Evolutionary conservation across 495 filamentous ascomycete species (phyloP).

Genomic region (Penicillium manginii): DNA sequence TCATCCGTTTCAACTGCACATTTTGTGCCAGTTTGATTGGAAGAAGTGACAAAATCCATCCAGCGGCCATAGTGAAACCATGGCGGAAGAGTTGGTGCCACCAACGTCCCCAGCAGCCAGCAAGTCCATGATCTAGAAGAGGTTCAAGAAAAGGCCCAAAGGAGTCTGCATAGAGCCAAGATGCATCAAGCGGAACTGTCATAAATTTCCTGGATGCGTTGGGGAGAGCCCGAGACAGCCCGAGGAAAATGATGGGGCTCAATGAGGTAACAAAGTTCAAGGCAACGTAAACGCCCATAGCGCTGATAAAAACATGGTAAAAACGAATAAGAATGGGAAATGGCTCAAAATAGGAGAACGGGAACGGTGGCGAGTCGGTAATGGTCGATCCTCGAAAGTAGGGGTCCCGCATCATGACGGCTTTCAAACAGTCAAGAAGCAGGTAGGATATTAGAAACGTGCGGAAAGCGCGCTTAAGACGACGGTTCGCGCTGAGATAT

Average conservation of each 20-base stretch:
- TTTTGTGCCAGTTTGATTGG: slow-evolving; percentile 24
- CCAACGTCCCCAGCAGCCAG: slow-evolving; percentile 80
- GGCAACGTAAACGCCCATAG: slow-evolving; percentile 54
- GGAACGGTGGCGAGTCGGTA: slow-evolving; percentile 49
- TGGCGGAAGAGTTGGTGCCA: slow-evolving; percentile 89
- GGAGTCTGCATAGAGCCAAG: slow-evolving; percentile 68
- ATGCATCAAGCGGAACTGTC: slow-evolving; percentile 51
- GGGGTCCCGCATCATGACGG: slow-evolving; percentile 68
- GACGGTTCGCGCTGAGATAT: slow-evolving; percentile 35
- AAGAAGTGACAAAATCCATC: slow-evolving; percentile 50
- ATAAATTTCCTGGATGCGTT: slow-evolving; percentile 37
- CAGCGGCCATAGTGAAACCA: slow-evolving; percentile 63
- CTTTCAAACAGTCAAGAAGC: slow-evolving; percentile 66
- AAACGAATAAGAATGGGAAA: slow-evolving; percentile 45
- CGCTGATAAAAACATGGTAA: slow-evolving; percentile 55
- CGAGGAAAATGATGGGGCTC: slow-evolving; percentile 58
- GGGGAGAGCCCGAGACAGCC: slow-evolving; percentile 54
- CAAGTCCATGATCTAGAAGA: slow-evolving; percentile 67
- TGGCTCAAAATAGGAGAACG: slow-evolving; percentile 37
- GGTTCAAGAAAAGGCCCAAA: slow-evolving; percentile 60
- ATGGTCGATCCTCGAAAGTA: slow-evolving; percentile 64
- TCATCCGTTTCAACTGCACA: slow-evolving; percentile 22
- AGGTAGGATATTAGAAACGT: slow-evolving; percentile 60
- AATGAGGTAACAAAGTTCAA: slow-evolving; percentile 59
- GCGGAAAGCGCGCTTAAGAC: slow-evolving; percentile 52